Evolutionary conservation across 2,329 filamentous ascomycete species (phyloP).

Genomic region (Epichloe coenophiala): DNA sequence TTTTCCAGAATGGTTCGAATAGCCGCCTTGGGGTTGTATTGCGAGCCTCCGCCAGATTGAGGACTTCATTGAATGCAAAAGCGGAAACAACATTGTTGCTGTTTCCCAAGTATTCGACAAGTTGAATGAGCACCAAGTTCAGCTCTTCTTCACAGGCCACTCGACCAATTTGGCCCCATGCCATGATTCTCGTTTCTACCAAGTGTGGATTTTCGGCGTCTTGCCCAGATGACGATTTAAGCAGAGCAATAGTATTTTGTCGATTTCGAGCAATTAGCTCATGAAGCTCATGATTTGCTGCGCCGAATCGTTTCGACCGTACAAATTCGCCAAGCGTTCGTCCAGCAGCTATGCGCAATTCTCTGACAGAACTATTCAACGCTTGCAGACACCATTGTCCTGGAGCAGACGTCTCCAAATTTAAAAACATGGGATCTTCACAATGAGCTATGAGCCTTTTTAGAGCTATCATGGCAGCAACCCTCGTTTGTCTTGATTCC

Average conservation of each 20-base stretch:
- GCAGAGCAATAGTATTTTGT: conserved; percentile 52
- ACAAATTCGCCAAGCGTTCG: conserved; percentile 56
- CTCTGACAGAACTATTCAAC: conserved; percentile 70
- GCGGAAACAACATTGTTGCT: conserved; percentile 66
- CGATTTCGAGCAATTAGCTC: conserved; percentile 34
- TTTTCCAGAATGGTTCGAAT: conserved; percentile 81
- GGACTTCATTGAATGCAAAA: conserved; percentile 70
- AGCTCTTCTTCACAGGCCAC: conserved; percentile 69
- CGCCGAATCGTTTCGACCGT: conserved; percentile 12
- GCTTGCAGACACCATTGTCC: conserved; percentile 75
- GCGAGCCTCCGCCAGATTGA: conserved; percentile 55
- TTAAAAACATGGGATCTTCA: conserved; percentile 41
- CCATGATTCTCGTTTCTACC: conserved; percentile 74
- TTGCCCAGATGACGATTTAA: conserved; percentile 60
- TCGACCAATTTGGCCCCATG: conserved; percentile 73
- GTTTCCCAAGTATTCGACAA: conserved; percentile 80
- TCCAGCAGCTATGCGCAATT: conserved; percentile 70
- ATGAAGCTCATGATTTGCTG: conserved; percentile 3
- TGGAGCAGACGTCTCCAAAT: conserved; percentile 52
- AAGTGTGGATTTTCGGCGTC: conserved; percentile 42
- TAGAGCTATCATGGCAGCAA: conserved; percentile 59
- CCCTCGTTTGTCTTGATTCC: conserved; percentile 45
- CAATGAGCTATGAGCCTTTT: conserved; percentile 58
- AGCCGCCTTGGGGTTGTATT: conserved; percentile 51
- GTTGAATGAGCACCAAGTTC: conserved; percentile 68